Evolutionary conservation across 2,329 filamentous ascomycete genomes (phyloP), one percentile per base, ranked within the genome.

Genomic region (Calonectria honghensis): DNA sequence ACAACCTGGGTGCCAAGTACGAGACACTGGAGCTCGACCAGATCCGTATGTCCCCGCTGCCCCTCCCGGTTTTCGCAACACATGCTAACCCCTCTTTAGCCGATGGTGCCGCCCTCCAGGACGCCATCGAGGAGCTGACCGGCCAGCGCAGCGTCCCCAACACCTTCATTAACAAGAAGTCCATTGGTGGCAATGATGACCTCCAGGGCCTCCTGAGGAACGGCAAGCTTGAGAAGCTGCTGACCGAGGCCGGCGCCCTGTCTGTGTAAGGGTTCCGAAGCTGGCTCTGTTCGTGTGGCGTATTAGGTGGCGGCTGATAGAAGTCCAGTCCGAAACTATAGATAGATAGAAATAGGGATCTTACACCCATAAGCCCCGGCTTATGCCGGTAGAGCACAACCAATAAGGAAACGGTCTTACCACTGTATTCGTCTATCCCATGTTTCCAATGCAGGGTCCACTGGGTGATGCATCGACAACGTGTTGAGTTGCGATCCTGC

Each of bases 101-200:
- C 77, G 96, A 98, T 83, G 96, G 97, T 78, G 85, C 87, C 78
- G 96, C 89, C 16, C 92, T 99, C 82, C 97, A 99, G 89, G 89
- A 92, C 78, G 95, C 96, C 32, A 94, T 99, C 75, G 86, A 91
- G 79, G 91, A 96, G 77, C 91, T 98, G 81, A 95, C 93, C 72
- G 90, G 91, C 85, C 97, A 99, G 90, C 90, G 93, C 82, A 96
- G 95, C 81, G 97, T 99, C 7, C 97, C 97, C 82, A 98, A 98
- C 89, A 94, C 98, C 88, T 98, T 94, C 90, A 98, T 99, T 87
- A 88, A 88, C 81, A 88, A 96, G 88, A 89, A 97, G 89, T 96
- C 98, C 87, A 97, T 99, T 85, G 97, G 97, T 77, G 97, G 97
- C 80, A 98, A 98, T 91, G 98, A 95, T 31, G 96, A 97, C 78